Evolutionary conservation across 352 stramenopile genomes (phyloP), one percentile per base, ranked within the genome.

Genomic region (Phytophthora cajani): DNA sequence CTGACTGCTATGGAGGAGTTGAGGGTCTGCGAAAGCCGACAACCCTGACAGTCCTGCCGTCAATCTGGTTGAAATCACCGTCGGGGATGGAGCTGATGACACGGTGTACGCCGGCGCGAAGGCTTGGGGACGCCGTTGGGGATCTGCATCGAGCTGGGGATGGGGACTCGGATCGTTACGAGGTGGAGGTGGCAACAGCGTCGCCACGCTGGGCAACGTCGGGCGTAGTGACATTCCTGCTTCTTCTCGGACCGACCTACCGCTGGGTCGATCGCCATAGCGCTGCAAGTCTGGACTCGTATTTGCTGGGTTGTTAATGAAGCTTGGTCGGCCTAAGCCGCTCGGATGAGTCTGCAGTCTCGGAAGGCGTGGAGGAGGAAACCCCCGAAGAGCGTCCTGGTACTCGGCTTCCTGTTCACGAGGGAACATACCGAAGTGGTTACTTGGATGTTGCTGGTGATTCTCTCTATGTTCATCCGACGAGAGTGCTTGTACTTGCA

Each of bases 381-480:
- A 30, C 51, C 64, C 62, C 12, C 17, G 46, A 32, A 52, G 25
- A 25, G 16, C 11, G 1, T 44, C 9, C 7, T 46, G 33, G 19
- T 46, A 49, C 5, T 8, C 3, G 49, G n/a, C 42, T 64, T 64
- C 51, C 7, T 67, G 56, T 16, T 68, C 40, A 6, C 11, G 53
- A 55, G 69, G 64, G 59, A 77, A 70, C 69, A 77, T 73, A 23
- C 9, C 10, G 16, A 69, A 72, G 5, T 44, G 38, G 38, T 44
- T 44, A 9, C 38, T 44, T 8, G 38, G 38, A n/a, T 44, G 12
- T 44, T 44, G 38, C 12, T 9, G 38, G 38, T 44, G 19, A 30
- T 59, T 44, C 19, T 46, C 46, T 60, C 23, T 68, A 46, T 63
- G 17, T 25, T 67, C 36, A 30, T 30, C 27, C 27, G 27, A 53